phyloP scores from a whole-genome alignment of 179 eudicot genomes.

The Monotropa hypopitys region DNA sequence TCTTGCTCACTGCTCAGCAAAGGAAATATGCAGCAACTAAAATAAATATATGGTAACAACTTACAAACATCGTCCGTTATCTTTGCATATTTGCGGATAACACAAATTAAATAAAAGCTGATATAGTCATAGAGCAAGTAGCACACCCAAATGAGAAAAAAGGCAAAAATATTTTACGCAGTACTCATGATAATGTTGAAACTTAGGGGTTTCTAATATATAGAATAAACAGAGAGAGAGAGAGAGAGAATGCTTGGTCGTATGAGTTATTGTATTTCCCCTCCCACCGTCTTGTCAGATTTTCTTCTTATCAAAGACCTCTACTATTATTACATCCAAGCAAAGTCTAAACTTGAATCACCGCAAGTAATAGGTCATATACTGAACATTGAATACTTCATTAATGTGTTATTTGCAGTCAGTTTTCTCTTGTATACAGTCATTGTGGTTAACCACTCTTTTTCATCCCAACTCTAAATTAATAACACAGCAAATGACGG shows the following conservation, averaged over 20 bases:
- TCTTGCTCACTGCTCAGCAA: conserved; percentile 1
- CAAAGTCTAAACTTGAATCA: neutral
- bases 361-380: neutral
- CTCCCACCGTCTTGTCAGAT: neutral
- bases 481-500: neutral
- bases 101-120: neutral
- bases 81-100: neutral
- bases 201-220: neutral
- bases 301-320: neutral
- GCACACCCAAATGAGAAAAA: neutral
- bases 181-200: no score
- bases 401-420: neutral
- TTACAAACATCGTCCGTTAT: neutral
- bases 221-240: neutral
- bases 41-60: neutral
- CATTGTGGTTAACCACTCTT: neutral
- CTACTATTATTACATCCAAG: neutral
- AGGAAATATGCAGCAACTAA: neutral
- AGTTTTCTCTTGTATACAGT: neutral
- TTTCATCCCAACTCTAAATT: neutral
- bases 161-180: neutral
- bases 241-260: neutral
- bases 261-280: neutral
- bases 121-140: neutral
- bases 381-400: neutral